Percentiles rank a stretch among this genome's conserved stretches.
Evolutionary conservation across 768 basidiomycete genomes (phyloP).

Genomic region (Lactarius evosmus): DNA sequence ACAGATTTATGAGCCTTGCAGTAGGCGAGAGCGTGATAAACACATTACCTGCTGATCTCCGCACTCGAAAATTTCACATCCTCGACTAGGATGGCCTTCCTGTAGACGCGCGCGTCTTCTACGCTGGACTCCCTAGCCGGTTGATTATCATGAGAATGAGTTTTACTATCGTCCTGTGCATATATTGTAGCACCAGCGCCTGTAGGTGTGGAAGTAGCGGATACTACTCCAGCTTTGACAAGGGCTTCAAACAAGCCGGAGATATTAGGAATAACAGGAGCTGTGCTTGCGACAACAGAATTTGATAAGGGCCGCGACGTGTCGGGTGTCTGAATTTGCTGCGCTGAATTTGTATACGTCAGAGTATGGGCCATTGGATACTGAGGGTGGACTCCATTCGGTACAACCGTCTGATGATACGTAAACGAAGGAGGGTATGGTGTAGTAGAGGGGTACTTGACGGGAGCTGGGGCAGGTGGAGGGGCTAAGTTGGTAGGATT

Average conservation of each 20-base stretch:
- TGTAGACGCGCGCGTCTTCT: conserved; percentile 55
- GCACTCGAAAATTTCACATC: conserved; percentile 58
- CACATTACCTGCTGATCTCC: conserved; percentile 65
- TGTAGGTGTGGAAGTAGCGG: conserved; percentile 49
- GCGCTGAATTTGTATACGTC: conserved; percentile 16
- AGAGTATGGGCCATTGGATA: conserved; percentile 21
- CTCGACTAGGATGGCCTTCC: conserved; percentile 55
- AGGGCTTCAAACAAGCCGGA: conserved; percentile 62
- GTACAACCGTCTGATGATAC: conserved; percentile 34
- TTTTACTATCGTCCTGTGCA: conserved; percentile 3
- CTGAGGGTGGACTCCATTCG: conserved; percentile 29
- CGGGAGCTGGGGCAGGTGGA: conserved; percentile 17
- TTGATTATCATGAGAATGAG: conserved; percentile 37
- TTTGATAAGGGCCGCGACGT: conserved; percentile 26
- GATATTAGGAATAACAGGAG: conserved; percentile 38
- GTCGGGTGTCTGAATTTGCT: conserved; percentile 14
- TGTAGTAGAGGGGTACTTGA: conserved; percentile 22
- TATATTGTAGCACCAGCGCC: conserved; percentile 44
- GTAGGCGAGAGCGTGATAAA: neutral
- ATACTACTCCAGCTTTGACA: conserved; percentile 75
- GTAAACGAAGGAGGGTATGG: conserved; percentile 29
- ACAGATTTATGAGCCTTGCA: conserved; percentile 6
- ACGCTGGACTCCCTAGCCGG: conserved; percentile 40
- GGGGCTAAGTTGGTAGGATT: conserved; percentile 21
- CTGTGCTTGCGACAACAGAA: conserved; percentile 29